Percentiles rank a stretch among this genome's conserved stretches.
Evolutionary conservation across 2,329 filamentous ascomycete genomes (phyloP).

Genomic region (Neofusicoccum parvum): DNA sequence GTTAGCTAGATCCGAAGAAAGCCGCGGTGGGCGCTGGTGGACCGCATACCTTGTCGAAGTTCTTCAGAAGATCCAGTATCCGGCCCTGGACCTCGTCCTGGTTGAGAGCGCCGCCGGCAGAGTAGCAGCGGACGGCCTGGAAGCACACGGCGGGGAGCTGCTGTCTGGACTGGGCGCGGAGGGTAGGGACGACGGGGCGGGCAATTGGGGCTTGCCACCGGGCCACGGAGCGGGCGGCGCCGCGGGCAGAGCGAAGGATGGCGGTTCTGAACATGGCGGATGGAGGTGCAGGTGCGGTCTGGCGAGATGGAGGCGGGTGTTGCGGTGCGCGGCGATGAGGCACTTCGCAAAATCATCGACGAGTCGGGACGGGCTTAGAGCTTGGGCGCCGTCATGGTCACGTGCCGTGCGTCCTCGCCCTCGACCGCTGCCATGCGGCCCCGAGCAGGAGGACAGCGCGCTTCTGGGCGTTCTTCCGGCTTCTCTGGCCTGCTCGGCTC

Average conservation of each 20-base stretch:
- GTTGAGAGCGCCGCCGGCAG: conserved; percentile 74
- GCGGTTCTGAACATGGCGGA: conserved; percentile 85
- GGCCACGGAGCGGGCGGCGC: conserved; percentile 45
- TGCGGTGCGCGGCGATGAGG: conserved; percentile 22
- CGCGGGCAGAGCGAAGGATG: conserved; percentile 74
- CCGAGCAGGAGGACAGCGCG: background rate
- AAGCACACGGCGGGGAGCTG: conserved; percentile 64
- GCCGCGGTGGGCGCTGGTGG: background rate
- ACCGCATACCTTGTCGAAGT: conserved; percentile 86
- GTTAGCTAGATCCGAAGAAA: conserved; percentile 30
- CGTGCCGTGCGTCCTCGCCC: conserved; percentile 7
- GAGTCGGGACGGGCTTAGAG: conserved; percentile 20
- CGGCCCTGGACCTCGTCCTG: conserved; percentile 87
- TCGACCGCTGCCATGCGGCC: background rate
- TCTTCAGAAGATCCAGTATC: conserved; percentile 89
- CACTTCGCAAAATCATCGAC: conserved; percentile 22
- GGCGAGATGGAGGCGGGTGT: conserved; percentile 27
- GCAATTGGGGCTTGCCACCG: conserved; percentile 53
- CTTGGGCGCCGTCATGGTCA: conserved; percentile 20
- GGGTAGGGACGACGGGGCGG: conserved; percentile 62
- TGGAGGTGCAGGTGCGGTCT: conserved; percentile 23
- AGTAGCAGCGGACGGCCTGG: conserved; percentile 80
- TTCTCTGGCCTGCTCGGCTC: background rate
- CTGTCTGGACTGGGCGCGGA: conserved; percentile 64
- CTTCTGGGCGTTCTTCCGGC: background rate